Conservation (phyloP, 306 rosid genomes). For the Rosa lucieae region DNA sequence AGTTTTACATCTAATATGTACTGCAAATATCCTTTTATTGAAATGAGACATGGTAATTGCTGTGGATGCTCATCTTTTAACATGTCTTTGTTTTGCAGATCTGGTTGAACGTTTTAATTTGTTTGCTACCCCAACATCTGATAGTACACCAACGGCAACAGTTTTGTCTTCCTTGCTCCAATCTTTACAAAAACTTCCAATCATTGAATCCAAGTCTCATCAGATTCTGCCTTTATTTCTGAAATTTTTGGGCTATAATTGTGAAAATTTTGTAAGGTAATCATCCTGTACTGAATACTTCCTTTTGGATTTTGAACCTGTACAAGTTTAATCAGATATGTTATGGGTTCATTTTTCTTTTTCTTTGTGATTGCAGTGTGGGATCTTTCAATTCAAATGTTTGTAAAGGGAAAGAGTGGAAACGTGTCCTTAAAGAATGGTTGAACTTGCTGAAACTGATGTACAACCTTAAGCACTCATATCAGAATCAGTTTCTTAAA, state of each 20-base stretch:
- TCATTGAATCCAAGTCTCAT: slow-evolving; percentile 58
- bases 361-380: slow-evolving; percentile 51
- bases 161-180: slow-evolving; percentile 65
- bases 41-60: not conserved
- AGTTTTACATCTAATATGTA: not conserved
- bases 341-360: slow-evolving; percentile 30
- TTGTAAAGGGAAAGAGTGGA: slow-evolving; percentile 94
- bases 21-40: not conserved
- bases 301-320: slow-evolving; percentile 8
- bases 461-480: slow-evolving; percentile 66
- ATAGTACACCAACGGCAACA: slow-evolving; percentile 62
- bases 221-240: slow-evolving; percentile 66
- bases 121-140: slow-evolving; percentile 47
- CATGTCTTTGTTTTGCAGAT: slow-evolving; percentile 53
- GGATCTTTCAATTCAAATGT: slow-evolving; percentile 65
- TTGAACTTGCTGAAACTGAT: slow-evolving; percentile 75
- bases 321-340: not conserved
- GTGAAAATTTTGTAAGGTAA: slow-evolving; percentile 54
- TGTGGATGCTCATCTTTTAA: slow-evolving; percentile 21
- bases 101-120: slow-evolving; percentile 49
- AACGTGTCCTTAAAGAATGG: slow-evolving; percentile 83
- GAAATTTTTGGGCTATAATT: slow-evolving; percentile 72
- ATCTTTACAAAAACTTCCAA: slow-evolving; percentile 68
- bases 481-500: slow-evolving; percentile 63
- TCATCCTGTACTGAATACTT: slow-evolving; percentile 12